Percentiles rank a stretch among this genome's conserved stretches.
These are phyloP conservation scores for Piper betle DNA, from an alignment of 164 flowering plant species.

Conservation along the genomic window DNA sequence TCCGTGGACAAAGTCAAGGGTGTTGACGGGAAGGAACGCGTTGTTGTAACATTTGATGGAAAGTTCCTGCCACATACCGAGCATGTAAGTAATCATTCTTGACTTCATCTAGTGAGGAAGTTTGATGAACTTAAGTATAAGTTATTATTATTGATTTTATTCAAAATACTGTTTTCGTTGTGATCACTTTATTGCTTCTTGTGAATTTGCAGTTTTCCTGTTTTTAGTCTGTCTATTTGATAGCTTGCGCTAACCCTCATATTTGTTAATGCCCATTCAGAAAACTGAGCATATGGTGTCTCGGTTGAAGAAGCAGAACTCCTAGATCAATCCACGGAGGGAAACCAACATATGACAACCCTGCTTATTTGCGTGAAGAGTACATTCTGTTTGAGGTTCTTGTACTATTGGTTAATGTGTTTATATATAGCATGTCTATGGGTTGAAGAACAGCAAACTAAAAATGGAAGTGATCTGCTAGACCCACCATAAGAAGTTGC, in stretches of 20 bases:
- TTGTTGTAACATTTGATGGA: constrained; percentile 81
- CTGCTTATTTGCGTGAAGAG: too few species aligned
- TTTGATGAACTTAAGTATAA: too few species aligned
- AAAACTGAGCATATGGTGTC: constrained; percentile 7
- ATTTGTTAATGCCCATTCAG: not conserved
- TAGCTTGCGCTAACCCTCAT: not conserved
- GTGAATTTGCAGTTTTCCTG: not conserved
- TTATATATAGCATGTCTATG: too few species aligned
- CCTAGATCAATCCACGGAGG: not conserved
- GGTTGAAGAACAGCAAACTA: too few species aligned
- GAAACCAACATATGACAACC: not conserved
- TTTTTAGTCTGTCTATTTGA: not conserved
- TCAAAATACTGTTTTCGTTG: not conserved
- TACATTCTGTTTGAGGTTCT: too few species aligned
- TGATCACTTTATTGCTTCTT: not conserved
- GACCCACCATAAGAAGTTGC: too few species aligned
- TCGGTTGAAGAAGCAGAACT: constrained; percentile 3
- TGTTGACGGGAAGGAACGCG: constrained; percentile 85
- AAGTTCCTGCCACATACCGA: constrained; percentile 75
- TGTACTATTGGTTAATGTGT: too few species aligned
- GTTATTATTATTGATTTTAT: not conserved
- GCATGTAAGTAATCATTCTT: constrained; percentile 42
- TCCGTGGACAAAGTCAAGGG: constrained; percentile 88
- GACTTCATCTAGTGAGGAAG: not conserved
- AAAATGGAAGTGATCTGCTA: too few species aligned